Base-by-base conservation (phyloP, 768 basidiomycete species). In the Mycena albidolilacea region DNA sequence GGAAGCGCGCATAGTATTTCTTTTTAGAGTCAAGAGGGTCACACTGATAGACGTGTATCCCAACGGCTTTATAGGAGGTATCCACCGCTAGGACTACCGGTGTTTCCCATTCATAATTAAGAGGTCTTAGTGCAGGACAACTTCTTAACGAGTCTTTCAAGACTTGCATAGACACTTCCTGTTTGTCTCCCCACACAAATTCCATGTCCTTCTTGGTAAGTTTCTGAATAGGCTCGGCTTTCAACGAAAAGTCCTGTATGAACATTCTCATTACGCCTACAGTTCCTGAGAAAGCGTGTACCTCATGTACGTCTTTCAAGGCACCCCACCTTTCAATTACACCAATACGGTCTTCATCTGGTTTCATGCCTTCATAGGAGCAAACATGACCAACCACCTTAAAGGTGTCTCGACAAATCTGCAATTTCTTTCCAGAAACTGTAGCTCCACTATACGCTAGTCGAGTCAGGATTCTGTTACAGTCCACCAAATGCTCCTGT, bases 201-300 rank as follows among this genome's bases (percentile, higher is more conserved):
- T 21, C 21, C 7, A 54, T 23, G 4, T 54, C 21, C 12, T 54
- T 54, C 52, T n/a, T 21, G 7, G 52, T 54, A n/a, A 54, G 52
- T 23, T 54, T n/a, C 52, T 54, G 52, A n/a, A 54, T 54, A 15
- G 52, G 52, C 8, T 54, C 52, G 7, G 52, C 52, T 23, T 54
- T 54, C 1, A 54, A 3, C 8, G 52, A 54, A 17, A 37, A 67
- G 37, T 67, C 54, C 37, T 44, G 14, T 7, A 67, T 57, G 48
- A 67, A 57, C 65, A 67, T 67, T 57, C 65, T 67, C 52, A 54
- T 55, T 5, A 54, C 48, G 0, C 50, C 52, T 7, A 60, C 66
- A 0, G 66, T 67, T 3, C 66, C 55, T 14, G 59, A 17, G 38
- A 67, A 67, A 5, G 52, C 54, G 0, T 41, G 54, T 17, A 67